Conservation (phyloP, 192 early-diverging fungal genomes). For the Coemansia reversa region DNA sequence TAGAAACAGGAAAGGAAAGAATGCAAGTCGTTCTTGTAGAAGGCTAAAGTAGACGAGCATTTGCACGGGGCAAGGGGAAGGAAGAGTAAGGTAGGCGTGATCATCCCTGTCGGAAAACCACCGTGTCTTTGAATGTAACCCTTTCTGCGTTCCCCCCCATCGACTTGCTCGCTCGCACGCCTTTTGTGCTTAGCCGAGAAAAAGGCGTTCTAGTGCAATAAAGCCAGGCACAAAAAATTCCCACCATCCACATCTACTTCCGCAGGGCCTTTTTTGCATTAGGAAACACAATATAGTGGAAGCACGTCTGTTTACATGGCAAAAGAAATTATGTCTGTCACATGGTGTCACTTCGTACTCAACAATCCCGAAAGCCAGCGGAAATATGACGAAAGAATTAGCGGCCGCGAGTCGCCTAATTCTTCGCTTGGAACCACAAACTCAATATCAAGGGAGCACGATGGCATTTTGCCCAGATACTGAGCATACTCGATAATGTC, state of each 20-base stretch:
- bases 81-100: not conserved
- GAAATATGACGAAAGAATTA: slow-evolving; percentile 31
- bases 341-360: slow-evolving; percentile 5
- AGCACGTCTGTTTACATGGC: not conserved
- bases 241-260: not conserved
- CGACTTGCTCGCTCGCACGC: not conserved
- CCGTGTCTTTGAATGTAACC: not conserved
- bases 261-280: not conserved
- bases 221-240: not conserved
- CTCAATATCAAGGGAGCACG: slow-evolving; percentile 20
- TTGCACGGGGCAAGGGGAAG: no score
- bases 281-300: not conserved
- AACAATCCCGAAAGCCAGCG: slow-evolving; percentile 29
- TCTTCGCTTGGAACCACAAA: slow-evolving; percentile 24
- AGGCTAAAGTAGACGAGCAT: no score
- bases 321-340: not conserved
- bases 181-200: not conserved
- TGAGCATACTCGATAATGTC: slow-evolving; percentile 46
- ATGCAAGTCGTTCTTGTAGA: no score
- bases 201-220: not conserved
- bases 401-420: slow-evolving; percentile 11
- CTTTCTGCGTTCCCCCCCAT: not conserved
- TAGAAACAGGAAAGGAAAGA: no score
- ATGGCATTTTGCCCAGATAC: slow-evolving; percentile 21
- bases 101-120: not conserved